Base-by-base conservation (phyloP, 768 basidiomycete genomes). In the Fibroporia radiculosa region DNA sequence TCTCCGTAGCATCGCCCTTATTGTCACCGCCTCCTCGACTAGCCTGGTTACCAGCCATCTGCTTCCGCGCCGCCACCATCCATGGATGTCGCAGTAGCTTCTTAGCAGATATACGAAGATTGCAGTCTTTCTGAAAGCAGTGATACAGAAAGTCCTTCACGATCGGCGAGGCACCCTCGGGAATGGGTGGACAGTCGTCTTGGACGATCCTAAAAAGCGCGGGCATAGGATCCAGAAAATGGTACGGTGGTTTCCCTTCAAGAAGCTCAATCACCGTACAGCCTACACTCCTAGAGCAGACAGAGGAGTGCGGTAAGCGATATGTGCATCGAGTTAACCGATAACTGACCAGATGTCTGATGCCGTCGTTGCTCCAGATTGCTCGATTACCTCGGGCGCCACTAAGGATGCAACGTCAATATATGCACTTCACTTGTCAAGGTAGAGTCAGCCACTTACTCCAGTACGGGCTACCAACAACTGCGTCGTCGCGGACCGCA, bases 361-460 rank as follows among this genome's bases (percentile, higher is more conserved):
- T 12, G 96, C 85, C 1, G 95, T 96, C 1, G 92, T 93, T 24
- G 96, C 95, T 24, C 96, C 96, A 24, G 84, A 85, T 63, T 99
- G 96, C 56, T 99, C 96, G 47, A 99, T 97, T 37, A 99, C 90
- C 65, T 99, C 96, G 2, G 96, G 96, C 7, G 96, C 93, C 96
- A 99, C 87, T 89, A 52, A 31, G 47, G 36, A 49, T 40, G 5
- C 25, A 18, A 42, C 25, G 16, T 34, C 37, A 29, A 26, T 37
- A 18, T 16, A 44, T 3, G 12, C 29, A 20, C 18, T 8, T 22
- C 32, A 19, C 10, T 34, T 25, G 23, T n/a, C 16, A 34, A n/a
- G 32, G 18, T 12, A 25, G 1, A 16, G n/a, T 20, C 8, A n/a
- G 3, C 12, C 14, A 75, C 84, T 53, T 63, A 92, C 88, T 99